Evolutionary conservation across 495 filamentous ascomycete species (phyloP), one percentile per base, ranked within the genome.

Genomic region (Pyrenopolyporus hunteri): DNA sequence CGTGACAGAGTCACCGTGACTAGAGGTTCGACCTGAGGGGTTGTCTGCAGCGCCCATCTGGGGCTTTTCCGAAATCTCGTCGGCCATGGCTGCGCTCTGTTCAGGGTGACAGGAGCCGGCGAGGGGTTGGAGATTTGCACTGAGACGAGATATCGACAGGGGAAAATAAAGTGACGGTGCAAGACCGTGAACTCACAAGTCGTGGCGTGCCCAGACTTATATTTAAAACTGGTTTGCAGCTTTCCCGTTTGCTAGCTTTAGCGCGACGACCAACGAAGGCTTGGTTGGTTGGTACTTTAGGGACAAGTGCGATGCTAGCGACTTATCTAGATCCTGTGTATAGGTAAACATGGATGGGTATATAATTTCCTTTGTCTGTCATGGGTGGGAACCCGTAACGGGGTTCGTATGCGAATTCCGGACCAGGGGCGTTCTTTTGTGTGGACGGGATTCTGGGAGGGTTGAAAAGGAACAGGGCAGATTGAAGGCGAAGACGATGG

Each of bases 1-100:
- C n/a, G n/a, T n/a, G n/a, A n/a, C n/a, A n/a, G n/a, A 75, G 29
- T 57, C 63, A 53, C 67, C 67, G 26, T 72, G 62, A 35, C 73
- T 77, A 1, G 74, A 74, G 20, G 61, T 65, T 16, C 64, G 73
- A 16, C 45, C 63, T 6, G 71, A 62, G 11, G 53, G 63, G 9
- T 31, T 14, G 22, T 66, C 56, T 4, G 33, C 59, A 36, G 64
- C 26, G 19, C 63, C 36, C 63, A 71, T 68, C 36, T 45, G 63
- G 25, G 66, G 49, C 57, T 68, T 67, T 39, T 74, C 73, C 23
- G 69, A 64, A 10, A 67, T 32, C 29, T 59, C 37, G 62, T 54
- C 58, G 25, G 59, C 66, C 71, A 74, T 70, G 52, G 43, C 39
- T 25, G 36, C 35, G 43, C 49, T 53, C 33, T 37, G 23, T 26